These are phyloP conservation scores for Colletotrichum sp. DNA, from an alignment of 2,329 filamentous ascomycete genomes.

Conservation along the genomic window DNA sequence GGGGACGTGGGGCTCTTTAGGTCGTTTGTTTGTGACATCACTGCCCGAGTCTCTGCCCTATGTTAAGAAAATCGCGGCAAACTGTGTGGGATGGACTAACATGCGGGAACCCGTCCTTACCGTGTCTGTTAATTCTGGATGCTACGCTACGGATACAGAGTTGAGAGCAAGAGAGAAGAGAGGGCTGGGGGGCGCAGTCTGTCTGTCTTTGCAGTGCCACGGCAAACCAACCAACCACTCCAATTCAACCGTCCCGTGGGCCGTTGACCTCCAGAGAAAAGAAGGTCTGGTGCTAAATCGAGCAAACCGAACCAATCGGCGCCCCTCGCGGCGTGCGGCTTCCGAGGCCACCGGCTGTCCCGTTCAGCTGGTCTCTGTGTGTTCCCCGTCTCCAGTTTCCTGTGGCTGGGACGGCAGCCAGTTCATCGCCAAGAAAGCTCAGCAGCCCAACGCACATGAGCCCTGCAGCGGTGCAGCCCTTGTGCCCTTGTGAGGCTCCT, in stretches of 20 bases:
- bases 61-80: neutral
- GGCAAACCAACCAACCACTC: neutral
- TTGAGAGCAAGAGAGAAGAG: neutral
- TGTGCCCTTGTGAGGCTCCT: neutral
- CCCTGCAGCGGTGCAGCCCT: neutral
- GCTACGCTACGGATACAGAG: neutral
- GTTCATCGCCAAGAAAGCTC: neutral
- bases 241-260: neutral
- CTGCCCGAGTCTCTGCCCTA: neutral
- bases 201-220: neutral
- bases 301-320: neutral
- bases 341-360: neutral
- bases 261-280: neutral
- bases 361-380: neutral
- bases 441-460: neutral
- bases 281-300: neutral
- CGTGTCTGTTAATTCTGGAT: neutral
- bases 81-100: neutral
- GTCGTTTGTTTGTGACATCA: constrained; percentile 10
- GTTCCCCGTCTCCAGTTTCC: neutral
- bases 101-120: neutral
- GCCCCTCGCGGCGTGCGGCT: neutral
- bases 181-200: neutral
- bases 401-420: neutral
- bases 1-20: neutral